These are phyloP conservation scores for Tuctoria greenei DNA, from an alignment of 176 grass and related monocot genomes.

Conservation along the genomic window DNA sequence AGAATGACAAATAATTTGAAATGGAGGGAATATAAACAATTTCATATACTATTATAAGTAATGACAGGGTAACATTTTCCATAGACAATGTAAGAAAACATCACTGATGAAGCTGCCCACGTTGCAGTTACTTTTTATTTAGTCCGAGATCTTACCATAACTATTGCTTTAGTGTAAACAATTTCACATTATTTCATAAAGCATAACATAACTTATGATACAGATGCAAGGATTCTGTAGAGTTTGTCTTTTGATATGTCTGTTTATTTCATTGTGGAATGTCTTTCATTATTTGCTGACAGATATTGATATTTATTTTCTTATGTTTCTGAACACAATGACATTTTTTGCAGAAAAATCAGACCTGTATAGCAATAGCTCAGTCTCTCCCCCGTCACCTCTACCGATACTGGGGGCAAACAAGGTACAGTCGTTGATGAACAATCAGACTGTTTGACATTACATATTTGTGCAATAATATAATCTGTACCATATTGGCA, in stretches of 20 bases:
- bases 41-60: too few species aligned
- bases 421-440: slow-evolving; percentile 32
- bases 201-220: neutral
- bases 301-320: neutral
- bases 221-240: neutral
- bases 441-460: neutral
- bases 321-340: slow-evolving; percentile 4
- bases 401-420: slow-evolving; percentile 51
- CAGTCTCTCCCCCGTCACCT: slow-evolving; percentile 84
- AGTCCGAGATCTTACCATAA: neutral
- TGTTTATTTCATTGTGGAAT: neutral
- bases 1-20: too few species aligned
- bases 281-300: neutral
- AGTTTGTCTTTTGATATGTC: neutral
- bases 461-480: neutral
- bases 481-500: neutral
- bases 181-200: neutral
- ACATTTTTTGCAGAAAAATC: slow-evolving; percentile 51
- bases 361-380: slow-evolving; percentile 52
- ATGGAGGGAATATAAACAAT: too few species aligned
- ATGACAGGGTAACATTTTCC: neutral
- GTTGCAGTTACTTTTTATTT: neutral
- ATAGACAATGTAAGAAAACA: neutral
- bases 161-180: neutral
- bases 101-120: neutral